phyloP scores from a whole-genome alignment of 371 early-diverging fungal species.

The Blastocladiella emersonii region DNA sequence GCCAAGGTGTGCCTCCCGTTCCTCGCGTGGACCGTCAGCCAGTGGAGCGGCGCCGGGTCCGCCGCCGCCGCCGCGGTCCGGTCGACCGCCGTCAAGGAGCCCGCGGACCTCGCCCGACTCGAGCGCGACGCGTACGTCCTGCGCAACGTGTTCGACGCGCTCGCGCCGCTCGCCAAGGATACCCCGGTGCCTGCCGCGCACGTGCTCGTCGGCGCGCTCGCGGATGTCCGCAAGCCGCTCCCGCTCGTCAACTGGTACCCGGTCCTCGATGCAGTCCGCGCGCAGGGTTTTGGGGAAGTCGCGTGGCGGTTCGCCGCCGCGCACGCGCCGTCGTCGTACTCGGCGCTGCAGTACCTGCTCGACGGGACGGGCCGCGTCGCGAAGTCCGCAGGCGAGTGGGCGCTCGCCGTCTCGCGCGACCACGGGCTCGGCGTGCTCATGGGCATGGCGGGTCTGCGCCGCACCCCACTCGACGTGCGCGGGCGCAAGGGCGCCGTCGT shows the following conservation, averaged over 20 bases:
- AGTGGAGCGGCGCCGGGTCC: not conserved
- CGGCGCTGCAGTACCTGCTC: not conserved
- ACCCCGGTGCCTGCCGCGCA: not conserved
- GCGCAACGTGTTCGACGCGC: not conserved
- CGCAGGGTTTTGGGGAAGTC: not conserved
- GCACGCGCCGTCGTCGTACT: not conserved
- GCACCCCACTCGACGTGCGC: not conserved
- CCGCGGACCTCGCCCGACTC: not conserved
- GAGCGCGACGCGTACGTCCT: not conserved
- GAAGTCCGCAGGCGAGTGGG: not conserved
- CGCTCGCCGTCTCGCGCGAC: not conserved
- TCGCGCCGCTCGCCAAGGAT: not conserved
- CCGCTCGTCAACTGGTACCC: not conserved
- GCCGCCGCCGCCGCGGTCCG: not conserved
- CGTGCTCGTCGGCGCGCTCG: not conserved
- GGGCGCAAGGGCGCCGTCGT: not conserved
- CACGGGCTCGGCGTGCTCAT: not conserved
- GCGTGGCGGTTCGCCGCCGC: not conserved
- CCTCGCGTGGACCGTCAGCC: not conserved
- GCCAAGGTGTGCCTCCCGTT: not conserved
- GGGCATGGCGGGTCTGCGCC: not conserved
- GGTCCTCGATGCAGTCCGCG: not conserved
- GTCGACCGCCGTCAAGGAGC: not conserved
- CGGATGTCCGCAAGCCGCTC: not conserved
- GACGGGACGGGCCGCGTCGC: not conserved